phyloP scores from a whole-genome alignment of 2,329 filamentous ascomycete genomes.

The Talaromyces sp. region DNA sequence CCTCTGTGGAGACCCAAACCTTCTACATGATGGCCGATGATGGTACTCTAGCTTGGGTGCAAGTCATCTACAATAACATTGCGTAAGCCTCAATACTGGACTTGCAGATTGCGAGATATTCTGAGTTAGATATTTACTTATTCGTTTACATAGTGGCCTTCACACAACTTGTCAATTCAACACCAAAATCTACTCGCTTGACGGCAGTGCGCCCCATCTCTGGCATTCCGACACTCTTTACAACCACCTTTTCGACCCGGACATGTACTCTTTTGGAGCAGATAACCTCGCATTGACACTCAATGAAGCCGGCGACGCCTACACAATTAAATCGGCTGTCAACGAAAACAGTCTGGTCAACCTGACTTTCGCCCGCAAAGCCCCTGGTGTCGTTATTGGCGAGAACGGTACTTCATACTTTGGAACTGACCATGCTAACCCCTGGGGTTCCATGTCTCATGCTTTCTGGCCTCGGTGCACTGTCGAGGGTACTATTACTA shows the following conservation, averaged over 20 bases:
- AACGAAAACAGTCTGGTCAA: constrained; percentile 81
- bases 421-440: constrained; percentile 78
- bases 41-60: constrained; percentile 72
- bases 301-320: constrained; percentile 75
- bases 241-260: constrained; percentile 79
- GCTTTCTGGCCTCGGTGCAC: constrained; percentile 88
- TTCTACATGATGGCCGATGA: constrained; percentile 85
- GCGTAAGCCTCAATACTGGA: constrained; percentile 57
- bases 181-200: constrained; percentile 81
- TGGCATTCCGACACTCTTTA: constrained; percentile 80
- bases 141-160: constrained; percentile 62
- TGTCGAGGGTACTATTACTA: constrained; percentile 79
- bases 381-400: constrained; percentile 81
- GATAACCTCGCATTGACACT: constrained; percentile 81
- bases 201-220: constrained; percentile 67
- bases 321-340: constrained; percentile 85
- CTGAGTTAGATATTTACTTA: background rate
- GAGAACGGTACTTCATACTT: constrained; percentile 79
- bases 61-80: constrained; percentile 98
- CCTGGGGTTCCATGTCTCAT: constrained; percentile 91
- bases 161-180: constrained; percentile 92
- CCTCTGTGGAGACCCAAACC: constrained; percentile 88
- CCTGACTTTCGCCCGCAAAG: constrained; percentile 69
- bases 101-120: constrained; percentile 8
- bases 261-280: constrained; percentile 79